phyloP scores from a whole-genome alignment of 345 rosid genomes.

The Gossypium bickii region DNA sequence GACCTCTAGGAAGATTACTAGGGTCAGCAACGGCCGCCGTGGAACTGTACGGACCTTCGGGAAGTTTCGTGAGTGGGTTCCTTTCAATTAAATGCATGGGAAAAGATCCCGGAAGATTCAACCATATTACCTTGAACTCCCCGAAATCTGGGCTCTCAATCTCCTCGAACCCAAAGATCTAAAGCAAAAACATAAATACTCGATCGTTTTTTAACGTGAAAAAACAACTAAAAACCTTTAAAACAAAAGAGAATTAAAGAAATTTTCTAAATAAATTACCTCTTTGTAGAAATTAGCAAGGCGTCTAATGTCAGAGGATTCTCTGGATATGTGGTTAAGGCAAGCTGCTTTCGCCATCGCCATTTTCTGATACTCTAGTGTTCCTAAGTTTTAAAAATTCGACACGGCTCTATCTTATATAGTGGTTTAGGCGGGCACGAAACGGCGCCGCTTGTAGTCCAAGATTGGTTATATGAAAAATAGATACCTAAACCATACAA shows the following conservation, averaged over 20 bases:
- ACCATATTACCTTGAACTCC: conserved; percentile 73
- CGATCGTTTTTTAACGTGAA: not conserved
- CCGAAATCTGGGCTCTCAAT: conserved; percentile 63
- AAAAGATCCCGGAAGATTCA: conserved; percentile 57
- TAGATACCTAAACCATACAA: no score
- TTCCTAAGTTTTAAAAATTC: not conserved
- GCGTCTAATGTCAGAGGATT: conserved; percentile 63
- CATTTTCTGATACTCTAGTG: conserved; percentile 20
- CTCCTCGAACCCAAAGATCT: conserved; percentile 84
- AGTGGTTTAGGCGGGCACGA: not conserved
- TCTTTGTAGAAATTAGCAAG: conserved; percentile 77
- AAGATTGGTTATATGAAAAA: no score
- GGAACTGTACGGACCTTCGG: conserved; percentile 83
- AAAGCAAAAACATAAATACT: conserved; percentile 4
- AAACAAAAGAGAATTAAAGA: not conserved
- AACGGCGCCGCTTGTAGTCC: not conserved
- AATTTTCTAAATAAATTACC: conserved; percentile 22
- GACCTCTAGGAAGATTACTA: conserved; percentile 70
- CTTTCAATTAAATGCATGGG: conserved; percentile 75
- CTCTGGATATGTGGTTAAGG: conserved; percentile 81
- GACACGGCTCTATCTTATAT: not conserved
- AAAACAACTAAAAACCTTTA: not conserved
- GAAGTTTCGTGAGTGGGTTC: conserved; percentile 56
- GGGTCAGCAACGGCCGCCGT: conserved; percentile 52
- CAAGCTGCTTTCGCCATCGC: conserved; percentile 41